Conservation (phyloP, 176 grass and related monocot genomes). For the bread wheat (Triticum aestivum) region DNA sequence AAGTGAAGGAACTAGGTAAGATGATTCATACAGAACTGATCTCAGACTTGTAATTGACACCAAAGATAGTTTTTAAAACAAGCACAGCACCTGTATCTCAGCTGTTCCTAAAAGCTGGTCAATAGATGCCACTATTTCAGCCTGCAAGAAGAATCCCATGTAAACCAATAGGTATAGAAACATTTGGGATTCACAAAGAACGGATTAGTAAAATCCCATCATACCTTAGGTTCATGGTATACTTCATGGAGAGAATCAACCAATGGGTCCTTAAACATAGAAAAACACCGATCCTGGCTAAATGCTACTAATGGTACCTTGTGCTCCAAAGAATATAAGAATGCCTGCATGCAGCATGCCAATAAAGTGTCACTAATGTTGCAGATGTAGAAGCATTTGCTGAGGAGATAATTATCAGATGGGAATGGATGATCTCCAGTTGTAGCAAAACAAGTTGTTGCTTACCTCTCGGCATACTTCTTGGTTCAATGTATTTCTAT, state of each 20-base stretch:
- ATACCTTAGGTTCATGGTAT: slow-evolving; percentile 95
- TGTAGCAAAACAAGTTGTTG: neutral
- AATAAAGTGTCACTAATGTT: slow-evolving; percentile 12
- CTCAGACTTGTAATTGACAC: neutral
- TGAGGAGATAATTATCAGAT: neutral
- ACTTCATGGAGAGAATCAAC: slow-evolving; percentile 79
- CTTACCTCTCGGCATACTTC: slow-evolving; percentile 89
- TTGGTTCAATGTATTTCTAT: slow-evolving; percentile 80
- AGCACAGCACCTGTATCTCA: slow-evolving; percentile 67
- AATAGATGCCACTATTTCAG: slow-evolving; percentile 74
- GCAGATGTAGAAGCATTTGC: slow-evolving; percentile 13
- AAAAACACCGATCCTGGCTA: slow-evolving; percentile 82
- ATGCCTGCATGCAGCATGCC: slow-evolving; percentile 68
- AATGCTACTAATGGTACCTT: slow-evolving; percentile 92
- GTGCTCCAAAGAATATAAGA: slow-evolving; percentile 79
- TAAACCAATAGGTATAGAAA: slow-evolving; percentile 26
- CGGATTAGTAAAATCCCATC: neutral
- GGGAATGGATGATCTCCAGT: neutral
- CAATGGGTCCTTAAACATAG: slow-evolving; percentile 86
- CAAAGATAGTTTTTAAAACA: neutral
- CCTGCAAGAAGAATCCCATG: slow-evolving; percentile 52
- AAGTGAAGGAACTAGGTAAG: neutral
- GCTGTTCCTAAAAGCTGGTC: slow-evolving; percentile 67
- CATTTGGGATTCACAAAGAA: slow-evolving; percentile 9
- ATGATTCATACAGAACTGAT: neutral